These are phyloP conservation scores for Diplotaxis tenuifolia DNA, from an alignment of 345 rosid species.

Conservation along the genomic window DNA sequence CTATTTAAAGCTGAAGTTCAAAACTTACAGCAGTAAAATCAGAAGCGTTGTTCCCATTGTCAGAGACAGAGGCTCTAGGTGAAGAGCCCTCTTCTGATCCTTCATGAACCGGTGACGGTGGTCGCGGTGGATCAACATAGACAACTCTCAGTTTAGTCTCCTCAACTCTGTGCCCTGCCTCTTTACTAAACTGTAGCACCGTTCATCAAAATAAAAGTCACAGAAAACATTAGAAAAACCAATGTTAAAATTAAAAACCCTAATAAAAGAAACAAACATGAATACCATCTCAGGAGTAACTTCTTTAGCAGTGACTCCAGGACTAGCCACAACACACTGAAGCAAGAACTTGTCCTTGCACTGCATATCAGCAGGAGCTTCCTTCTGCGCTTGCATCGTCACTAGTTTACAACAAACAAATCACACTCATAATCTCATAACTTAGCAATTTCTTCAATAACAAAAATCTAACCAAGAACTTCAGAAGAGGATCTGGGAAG, in stretches of 20 bases:
- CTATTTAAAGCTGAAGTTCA: background rate
- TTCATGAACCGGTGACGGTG: constrained; percentile 73
- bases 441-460: background rate
- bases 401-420: constrained; percentile 39
- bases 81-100: constrained; percentile 85
- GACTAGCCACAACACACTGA: constrained; percentile 60
- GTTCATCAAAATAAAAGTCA: background rate
- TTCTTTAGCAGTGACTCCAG: constrained; percentile 58
- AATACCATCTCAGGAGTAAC: constrained; percentile 72
- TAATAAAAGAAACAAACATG: background rate
- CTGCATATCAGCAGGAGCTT: constrained; percentile 72
- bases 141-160: constrained; percentile 78
- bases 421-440: constrained; percentile 12
- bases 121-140: constrained; percentile 70
- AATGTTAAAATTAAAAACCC: background rate
- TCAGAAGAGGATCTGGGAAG: constrained; percentile 71
- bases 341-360: constrained; percentile 90
- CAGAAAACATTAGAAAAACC: background rate
- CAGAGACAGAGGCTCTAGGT: constrained; percentile 69
- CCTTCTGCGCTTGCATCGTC: constrained; percentile 95
- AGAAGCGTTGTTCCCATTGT: constrained; percentile 46
- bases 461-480: constrained; percentile 55
- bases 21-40: constrained; percentile 60
- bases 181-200: constrained; percentile 60
- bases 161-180: constrained; percentile 60